Evolutionary conservation across 257 asterid genomes (phyloP).

Genomic region (Rhazya stricta): DNA sequence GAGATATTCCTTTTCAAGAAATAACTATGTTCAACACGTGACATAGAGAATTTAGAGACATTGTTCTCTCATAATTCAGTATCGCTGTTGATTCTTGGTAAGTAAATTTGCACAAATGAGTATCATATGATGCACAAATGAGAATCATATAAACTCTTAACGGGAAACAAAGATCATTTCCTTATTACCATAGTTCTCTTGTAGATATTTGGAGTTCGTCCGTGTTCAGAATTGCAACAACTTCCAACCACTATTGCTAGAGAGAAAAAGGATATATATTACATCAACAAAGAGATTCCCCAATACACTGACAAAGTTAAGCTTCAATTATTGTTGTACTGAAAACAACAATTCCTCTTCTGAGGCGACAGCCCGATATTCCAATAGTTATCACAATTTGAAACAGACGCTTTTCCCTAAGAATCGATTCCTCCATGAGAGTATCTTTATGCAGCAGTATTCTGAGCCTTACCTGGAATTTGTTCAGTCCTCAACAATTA

Average conservation of each 20-base stretch:
- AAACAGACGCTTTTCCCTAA: slow-evolving; percentile 27
- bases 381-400: slow-evolving; percentile 26
- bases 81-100: background rate
- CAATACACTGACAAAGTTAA: slow-evolving; percentile 43
- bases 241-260: slow-evolving; percentile 18
- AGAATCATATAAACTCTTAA: background rate
- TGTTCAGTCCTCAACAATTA: background rate
- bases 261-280: slow-evolving; percentile 14
- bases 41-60: background rate
- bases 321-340: slow-evolving; percentile 52
- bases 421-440: slow-evolving; percentile 29
- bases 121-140: background rate
- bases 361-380: slow-evolving; percentile 48
- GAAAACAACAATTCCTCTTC: slow-evolving; percentile 49
- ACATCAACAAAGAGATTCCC: slow-evolving; percentile 62
- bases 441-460: slow-evolving; percentile 16
- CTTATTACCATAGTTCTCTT: background rate
- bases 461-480: slow-evolving; percentile 3
- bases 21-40: background rate
- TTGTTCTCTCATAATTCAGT: background rate
- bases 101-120: background rate
- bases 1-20: background rate
- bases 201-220: slow-evolving; percentile 16
- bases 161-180: background rate
- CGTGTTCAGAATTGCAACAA: slow-evolving; percentile 11